Evolutionary conservation across 345 rosid genomes (phyloP).

Genomic region (Nasturtium officinale): DNA sequence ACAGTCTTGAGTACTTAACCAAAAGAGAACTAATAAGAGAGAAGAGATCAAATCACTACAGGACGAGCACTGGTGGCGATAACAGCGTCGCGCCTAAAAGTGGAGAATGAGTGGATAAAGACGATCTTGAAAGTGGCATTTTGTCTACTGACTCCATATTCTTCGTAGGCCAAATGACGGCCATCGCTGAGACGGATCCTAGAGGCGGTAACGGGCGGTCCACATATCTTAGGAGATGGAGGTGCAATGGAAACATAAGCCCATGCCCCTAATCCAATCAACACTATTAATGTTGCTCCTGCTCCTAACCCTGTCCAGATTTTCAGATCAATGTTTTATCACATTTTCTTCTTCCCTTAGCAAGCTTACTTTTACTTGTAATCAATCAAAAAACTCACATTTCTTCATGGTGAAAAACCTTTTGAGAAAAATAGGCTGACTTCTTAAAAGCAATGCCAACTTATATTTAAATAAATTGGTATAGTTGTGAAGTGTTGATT

Average conservation of each 20-base stretch:
- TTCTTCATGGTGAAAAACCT: slow-evolving; percentile 26
- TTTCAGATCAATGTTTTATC: not conserved
- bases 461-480: slow-evolving; percentile 22
- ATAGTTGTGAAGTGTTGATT: not conserved
- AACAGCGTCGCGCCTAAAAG: slow-evolving; percentile 51
- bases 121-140: slow-evolving; percentile 57
- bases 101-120: slow-evolving; percentile 51
- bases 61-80: slow-evolving; percentile 41
- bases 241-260: slow-evolving; percentile 50
- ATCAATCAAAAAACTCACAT: slow-evolving; percentile 29
- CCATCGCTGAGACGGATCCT: slow-evolving; percentile 64
- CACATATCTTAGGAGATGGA: slow-evolving; percentile 52
- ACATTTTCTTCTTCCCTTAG: not conserved
- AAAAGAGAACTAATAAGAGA: not conserved
- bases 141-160: slow-evolving; percentile 56
- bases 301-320: slow-evolving; percentile 6
- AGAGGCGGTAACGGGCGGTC: slow-evolving; percentile 55
- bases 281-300: slow-evolving; percentile 18
- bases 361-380: not conserved
- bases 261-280: slow-evolving; percentile 52
- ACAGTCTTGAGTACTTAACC: not conserved
- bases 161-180: slow-evolving; percentile 61
- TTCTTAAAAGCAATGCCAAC: slow-evolving; percentile 21
- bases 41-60: slow-evolving; percentile 39
- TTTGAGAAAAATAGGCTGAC: not conserved